Base-by-base conservation (phyloP, 805 yeast species). In the Kockiozyma suomiensis region DNA sequence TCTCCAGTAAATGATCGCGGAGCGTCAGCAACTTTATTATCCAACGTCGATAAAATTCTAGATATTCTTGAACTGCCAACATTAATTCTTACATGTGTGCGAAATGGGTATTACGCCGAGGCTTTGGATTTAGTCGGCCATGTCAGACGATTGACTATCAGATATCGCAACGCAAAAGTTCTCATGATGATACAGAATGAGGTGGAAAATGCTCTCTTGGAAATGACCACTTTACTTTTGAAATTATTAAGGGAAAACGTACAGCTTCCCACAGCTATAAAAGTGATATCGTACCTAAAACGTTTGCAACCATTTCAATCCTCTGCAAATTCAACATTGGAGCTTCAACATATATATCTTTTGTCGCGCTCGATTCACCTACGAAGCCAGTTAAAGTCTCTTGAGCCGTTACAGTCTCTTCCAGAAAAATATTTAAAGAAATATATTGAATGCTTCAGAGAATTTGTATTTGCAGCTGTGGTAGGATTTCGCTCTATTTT, bases 61-160 rank as follows among this genome's bases (percentile, higher is more conserved):
- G 96, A 89, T 68, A 80, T 92, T 8, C 76, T 93, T 66, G 96
- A 90, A 69, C 75, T 94, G 35, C 97, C 99, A 1, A 81, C 96
- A 1, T 72, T 93, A 50, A 85, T 93, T 35, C 81, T 85, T 50
- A 84, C 92, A n/a, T 90, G 97, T 73, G 89, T 92, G 10, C 79
- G 83, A 50, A 86, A 87, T 49, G 97, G 97, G 0, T 88, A 88
- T 69, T 94, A 92, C 70, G 87, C 90, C 35, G 96, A 91, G 69
- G 91, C 97, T 8, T 80, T 93, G 37, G 96, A 93, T 71, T 82
- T 93, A 13, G 87, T 91, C 12, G 81, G 87, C 32, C 85, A 88
- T 68, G 84, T 88, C 0, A 81, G 86, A 63, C 79, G 96, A 56
- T 76, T 94, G 25, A 76, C 81, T 0, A 82, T 85, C 17, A 78